A percentile compares a stretch with the other conserved stretches of the same genome.
Evolutionary conservation across 2,329 filamentous ascomycete species (phyloP).

Genomic region (Phyllosticta citribraziliensis): DNA sequence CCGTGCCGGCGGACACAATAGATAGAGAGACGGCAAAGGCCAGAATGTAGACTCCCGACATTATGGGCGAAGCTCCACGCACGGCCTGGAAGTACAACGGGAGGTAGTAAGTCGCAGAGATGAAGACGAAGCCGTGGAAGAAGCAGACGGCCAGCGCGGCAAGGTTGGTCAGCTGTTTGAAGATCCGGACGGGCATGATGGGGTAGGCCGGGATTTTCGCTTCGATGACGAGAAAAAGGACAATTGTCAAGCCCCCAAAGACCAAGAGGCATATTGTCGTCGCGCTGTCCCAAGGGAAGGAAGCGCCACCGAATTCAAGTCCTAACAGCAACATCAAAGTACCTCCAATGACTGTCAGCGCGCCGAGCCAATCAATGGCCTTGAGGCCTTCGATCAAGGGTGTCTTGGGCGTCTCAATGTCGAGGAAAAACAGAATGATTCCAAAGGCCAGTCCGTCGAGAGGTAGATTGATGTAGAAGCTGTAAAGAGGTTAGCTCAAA

Average conservation of each 20-base stretch:
- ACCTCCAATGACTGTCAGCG: constrained; percentile 58
- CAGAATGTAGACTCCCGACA: constrained; percentile 65
- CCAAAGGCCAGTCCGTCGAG: constrained; percentile 50
- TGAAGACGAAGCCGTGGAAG: constrained; percentile 68
- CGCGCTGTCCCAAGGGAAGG: constrained; percentile 63
- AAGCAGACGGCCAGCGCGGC: constrained; percentile 58
- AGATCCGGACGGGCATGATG: constrained; percentile 65
- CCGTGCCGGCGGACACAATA: constrained; percentile 48
- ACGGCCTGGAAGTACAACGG: constrained; percentile 79
- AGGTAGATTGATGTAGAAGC: constrained; percentile 54
- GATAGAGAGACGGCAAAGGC: constrained; percentile 61
- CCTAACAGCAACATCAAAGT: constrained; percentile 82
- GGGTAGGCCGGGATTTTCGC: constrained; percentile 65
- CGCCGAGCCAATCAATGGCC: constrained; percentile 58
- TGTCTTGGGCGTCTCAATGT: constrained; percentile 58
- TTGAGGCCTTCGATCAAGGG: constrained; percentile 52
- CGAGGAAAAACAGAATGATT: constrained; percentile 52
- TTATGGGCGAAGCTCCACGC: constrained; percentile 55
- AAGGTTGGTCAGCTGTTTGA: constrained; percentile 55
- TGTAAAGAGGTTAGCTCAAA: not conserved
- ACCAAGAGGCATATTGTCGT: constrained; percentile 69
- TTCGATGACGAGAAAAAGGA: constrained; percentile 63
- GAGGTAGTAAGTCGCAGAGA: constrained; percentile 68
- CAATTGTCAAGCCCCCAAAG: constrained; percentile 56
- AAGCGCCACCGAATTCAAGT: constrained; percentile 72